Conservation (phyloP, 192 early-diverging fungal species). For the Radiomyces spectabilis region DNA sequence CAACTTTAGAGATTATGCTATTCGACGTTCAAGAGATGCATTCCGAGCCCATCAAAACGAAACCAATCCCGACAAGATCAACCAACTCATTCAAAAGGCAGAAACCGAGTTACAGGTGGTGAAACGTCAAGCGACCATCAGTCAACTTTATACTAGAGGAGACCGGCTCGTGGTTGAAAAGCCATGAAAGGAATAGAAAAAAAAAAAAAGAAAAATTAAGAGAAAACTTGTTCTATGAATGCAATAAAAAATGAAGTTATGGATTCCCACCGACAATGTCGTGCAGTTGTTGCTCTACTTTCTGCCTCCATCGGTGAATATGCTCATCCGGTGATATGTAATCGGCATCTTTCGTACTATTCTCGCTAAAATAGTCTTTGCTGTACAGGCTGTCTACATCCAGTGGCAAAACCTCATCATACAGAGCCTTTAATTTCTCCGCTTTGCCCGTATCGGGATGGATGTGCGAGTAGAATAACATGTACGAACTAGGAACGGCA, state of each 20-base stretch:
- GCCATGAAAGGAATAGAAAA: too few species aligned
- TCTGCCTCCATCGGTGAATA: conserved; percentile 85
- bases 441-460: not conserved
- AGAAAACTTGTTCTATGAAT: too few species aligned
- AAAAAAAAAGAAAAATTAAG: too few species aligned
- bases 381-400: conserved; percentile 77
- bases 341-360: conserved; percentile 86
- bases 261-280: too few species aligned
- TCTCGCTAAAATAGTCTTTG: conserved; percentile 93
- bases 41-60: conserved; percentile 57
- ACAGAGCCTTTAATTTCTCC: not conserved
- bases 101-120: conserved; percentile 63
- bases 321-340: conserved; percentile 97
- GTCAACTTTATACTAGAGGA: conserved; percentile 57
- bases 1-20: conserved; percentile 86
- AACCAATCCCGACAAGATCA: conserved; percentile 49
- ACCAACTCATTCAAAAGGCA: conserved; percentile 49
- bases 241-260: too few species aligned
- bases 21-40: conserved; percentile 70
- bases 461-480: not conserved
- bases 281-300: conserved; percentile 47
- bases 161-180: conserved; percentile 71
- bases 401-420: not conserved
- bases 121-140: conserved; percentile 73
- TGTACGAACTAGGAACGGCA: not conserved